phyloP scores from a whole-genome alignment of 140 eudicot species.

The Cichorium intybus region DNA sequence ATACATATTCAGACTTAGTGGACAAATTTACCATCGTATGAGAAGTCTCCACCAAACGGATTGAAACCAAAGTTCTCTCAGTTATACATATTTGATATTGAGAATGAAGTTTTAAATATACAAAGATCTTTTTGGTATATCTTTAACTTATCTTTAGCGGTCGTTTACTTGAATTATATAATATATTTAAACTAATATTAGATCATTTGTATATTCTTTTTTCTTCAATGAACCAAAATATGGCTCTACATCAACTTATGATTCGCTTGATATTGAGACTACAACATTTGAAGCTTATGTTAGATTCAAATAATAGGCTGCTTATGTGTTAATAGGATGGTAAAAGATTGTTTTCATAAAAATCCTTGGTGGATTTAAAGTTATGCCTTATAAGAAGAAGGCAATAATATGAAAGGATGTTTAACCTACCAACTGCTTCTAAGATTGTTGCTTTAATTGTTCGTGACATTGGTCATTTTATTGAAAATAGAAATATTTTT shows the following conservation, averaged over 20 bases:
- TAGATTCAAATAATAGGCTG: not conserved
- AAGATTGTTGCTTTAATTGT: not conserved
- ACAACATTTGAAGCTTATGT: not conserved
- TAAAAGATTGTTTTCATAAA: not conserved
- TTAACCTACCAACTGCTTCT: not conserved
- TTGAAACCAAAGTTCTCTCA: no score
- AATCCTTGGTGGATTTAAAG: not conserved
- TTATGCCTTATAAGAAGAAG: not conserved
- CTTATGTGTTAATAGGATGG: not conserved
- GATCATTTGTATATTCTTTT: no score
- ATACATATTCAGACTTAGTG: no score
- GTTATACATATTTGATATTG: no score
- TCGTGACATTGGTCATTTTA: not conserved
- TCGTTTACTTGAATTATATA: no score
- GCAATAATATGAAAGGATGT: not conserved
- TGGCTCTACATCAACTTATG: not conserved
- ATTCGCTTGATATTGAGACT: not conserved
- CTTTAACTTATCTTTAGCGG: no score
- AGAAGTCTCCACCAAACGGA: no score
- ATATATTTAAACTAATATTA: no score
- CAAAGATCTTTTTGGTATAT: no score
- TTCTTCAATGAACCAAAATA: no score
- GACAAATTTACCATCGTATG: no score
- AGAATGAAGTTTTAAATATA: no score
- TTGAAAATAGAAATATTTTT: not conserved